Base-by-base conservation (phyloP, 495 filamentous ascomycete genomes). In the Filosporella fistucella region DNA sequence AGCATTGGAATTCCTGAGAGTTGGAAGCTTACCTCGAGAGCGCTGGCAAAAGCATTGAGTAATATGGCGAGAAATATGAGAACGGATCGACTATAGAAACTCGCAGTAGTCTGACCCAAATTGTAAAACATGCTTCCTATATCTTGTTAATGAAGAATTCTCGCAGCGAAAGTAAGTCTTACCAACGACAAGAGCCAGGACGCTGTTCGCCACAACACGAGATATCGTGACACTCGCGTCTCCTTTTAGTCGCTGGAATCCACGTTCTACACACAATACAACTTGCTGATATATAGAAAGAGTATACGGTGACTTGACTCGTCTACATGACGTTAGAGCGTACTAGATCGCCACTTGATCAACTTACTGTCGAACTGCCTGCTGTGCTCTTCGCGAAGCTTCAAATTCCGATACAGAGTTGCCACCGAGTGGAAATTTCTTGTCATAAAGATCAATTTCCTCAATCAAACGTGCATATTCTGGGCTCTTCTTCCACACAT, bases 51-150 rank as follows among this genome's bases (percentile, higher is more conserved):
- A 10, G 74, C 68, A 49, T 77, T 77, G 54, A 76, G 63, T 13
- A 74, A 71, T 70, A 57, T 76, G 62, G 44, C 70, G 60, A 44
- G 74, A 77, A 66, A 78, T 66, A 50, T 69, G 36, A 70, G 59
- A 40, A 81, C 82, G 5, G 83, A 75, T 47, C 61, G 64, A 17
- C 78, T 74, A 45, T 2, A 95, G 69, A 94, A 94, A 61, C 78
- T 85, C 22, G 60, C 60, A 1, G 88, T 86, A 11, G 70, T 72
- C 1, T 63, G 54, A 18, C 70, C 62, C 12, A 91, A 59, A 54
- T 93, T 81, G 67, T 81, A 90, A 68, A 94, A 96, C 40, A 95
- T 79, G 63, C 62, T 14, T 34, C 55, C 61, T n/a, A 68, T 59
- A 24, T n/a, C 28, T n/a, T n/a, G 8, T 8, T 30, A 30, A 5